Evolutionary conservation across 1,284 basidiomycete species (phyloP).

Genomic region (Coniferiporia weirii): DNA sequence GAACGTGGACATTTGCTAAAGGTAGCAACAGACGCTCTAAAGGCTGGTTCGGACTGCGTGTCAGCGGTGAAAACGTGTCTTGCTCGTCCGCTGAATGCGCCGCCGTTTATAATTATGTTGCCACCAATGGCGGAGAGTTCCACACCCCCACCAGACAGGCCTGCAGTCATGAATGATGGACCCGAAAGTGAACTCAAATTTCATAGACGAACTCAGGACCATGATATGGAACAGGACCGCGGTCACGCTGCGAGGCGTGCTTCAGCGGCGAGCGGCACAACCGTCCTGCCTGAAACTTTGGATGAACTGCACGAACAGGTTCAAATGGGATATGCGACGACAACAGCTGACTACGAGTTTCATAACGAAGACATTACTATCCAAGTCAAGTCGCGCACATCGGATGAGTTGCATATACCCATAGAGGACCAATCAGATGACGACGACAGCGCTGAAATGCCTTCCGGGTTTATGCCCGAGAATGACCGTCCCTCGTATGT

Average conservation of each 20-base stretch:
- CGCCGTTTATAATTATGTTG: constrained; percentile 59
- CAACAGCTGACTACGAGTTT: constrained; percentile 10
- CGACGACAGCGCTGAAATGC: not conserved
- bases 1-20: constrained; percentile 74
- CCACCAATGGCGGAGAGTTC: constrained; percentile 41
- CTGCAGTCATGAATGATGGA: constrained; percentile 14
- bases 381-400: not conserved
- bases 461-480: not conserved
- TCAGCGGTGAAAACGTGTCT: constrained; percentile 77
- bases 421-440: constrained; percentile 4
- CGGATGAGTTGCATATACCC: not conserved
- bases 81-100: constrained; percentile 53
- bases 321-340: constrained; percentile 11
- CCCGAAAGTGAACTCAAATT: not conserved
- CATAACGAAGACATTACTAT: constrained; percentile 31
- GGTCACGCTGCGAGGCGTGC: not conserved
- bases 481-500: constrained; percentile 9
- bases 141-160: constrained; percentile 25
- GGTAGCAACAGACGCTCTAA: constrained; percentile 81
- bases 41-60: constrained; percentile 86
- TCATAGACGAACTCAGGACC: constrained; percentile 6
- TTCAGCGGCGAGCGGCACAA: constrained; percentile 6
- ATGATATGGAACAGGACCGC: constrained; percentile 1
- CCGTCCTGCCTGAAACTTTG: constrained; percentile 13
- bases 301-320: constrained; percentile 17